Percentiles rank a stretch among this genome's conserved stretches.
Evolutionary conservation across 1,284 basidiomycete genomes (phyloP).

Genomic region (Blastosporella zonata): DNA sequence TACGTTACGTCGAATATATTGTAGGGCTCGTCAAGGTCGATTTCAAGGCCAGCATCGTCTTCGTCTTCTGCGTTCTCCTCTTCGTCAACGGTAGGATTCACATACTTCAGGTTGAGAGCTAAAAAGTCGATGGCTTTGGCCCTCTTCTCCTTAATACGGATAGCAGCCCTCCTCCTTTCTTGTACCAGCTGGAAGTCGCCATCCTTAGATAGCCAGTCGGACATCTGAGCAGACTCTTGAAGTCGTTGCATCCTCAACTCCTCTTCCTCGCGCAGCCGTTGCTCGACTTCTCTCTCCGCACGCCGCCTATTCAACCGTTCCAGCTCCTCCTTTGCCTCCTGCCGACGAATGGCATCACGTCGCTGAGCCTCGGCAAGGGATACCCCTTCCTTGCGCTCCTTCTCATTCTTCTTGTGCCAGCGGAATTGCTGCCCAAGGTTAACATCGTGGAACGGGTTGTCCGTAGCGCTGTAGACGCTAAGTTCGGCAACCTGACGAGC

Average conservation of each 20-base stretch:
- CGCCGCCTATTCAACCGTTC: slow-evolving; percentile 88
- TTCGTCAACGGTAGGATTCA: slow-evolving; percentile 63
- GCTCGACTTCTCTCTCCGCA: slow-evolving; percentile 90
- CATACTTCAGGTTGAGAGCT: slow-evolving; percentile 89
- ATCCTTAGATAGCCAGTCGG: slow-evolving; percentile 96
- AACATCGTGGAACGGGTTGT: slow-evolving; percentile 97
- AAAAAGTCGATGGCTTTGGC: slow-evolving; percentile 96
- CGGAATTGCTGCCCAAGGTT: slow-evolving; percentile 94
- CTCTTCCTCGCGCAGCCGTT: slow-evolving; percentile 87
- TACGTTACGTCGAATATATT: slow-evolving; percentile 86
- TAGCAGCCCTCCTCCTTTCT: slow-evolving; percentile 86
- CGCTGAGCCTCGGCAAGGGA: slow-evolving; percentile 76
- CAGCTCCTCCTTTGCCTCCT: slow-evolving; percentile 94
- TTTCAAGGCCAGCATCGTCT: slow-evolving; percentile 89
- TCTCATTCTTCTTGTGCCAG: slow-evolving; percentile 98
- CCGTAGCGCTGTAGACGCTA: slow-evolving; percentile 89
- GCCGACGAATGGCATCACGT: slow-evolving; percentile 77
- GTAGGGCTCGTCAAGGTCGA: slow-evolving; percentile 98
- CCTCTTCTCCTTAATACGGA: slow-evolving; percentile 92
- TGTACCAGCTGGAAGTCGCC: slow-evolving; percentile 98
- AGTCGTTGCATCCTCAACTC: slow-evolving; percentile 84
- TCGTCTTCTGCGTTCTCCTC: slow-evolving; percentile 72
- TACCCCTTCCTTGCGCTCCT: slow-evolving; percentile 88
- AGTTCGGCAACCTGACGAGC: slow-evolving; percentile 84
- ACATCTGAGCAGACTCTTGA: slow-evolving; percentile 95